Evolutionary conservation across 2,329 filamentous ascomycete genomes (phyloP), one percentile per base, ranked within the genome.

Genomic region (Epichloe gansuensis): DNA sequence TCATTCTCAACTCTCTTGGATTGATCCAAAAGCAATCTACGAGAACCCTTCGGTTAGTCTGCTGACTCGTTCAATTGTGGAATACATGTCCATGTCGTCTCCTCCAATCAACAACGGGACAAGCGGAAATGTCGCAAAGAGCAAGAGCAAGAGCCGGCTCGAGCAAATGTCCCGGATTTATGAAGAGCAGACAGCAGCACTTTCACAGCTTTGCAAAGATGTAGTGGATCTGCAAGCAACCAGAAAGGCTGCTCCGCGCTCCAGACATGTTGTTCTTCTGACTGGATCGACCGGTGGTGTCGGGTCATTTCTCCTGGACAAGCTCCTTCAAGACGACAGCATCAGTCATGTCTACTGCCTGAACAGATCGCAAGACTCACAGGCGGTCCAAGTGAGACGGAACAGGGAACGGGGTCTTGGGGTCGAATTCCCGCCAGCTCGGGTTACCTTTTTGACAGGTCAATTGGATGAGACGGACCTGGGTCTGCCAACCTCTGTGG

Each of bases 241-340:
- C 38, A 41, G 17, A n/a, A 23, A n/a, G n/a, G 17, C 31, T 25
- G 6, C 6, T 28, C 17, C 46, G 35, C 4, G 21, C n/a, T 21
- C 42, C 21, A 28, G 6, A 2, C 47, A 49, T 9, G 37, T 41
- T 15, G 38, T 56, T 28, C 39, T 56, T 3, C 38, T 56, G 13
- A 56, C 55, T 1, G 55, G 55, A 5, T 52, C 52, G 13, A 56
- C 55, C 4, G 55, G 55, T 13, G 47, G 28, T 21, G 35, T 56
- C 5, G 55, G 55, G 9, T 54, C 55, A n/a, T 52, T 54, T 37
- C 17, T 56, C 0, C 23, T 56, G 35, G 39, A 54, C 21, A n/a
- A 44, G 15, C 52, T 56, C 3, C 17, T 54, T n/a, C 8, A 8
- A 4, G 34, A 52, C 41, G 28, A 45, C 13, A 31, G 7, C 13